These are phyloP conservation scores for Candida schatavii DNA, from an alignment of 805 yeast species.

Conservation along the genomic window DNA sequence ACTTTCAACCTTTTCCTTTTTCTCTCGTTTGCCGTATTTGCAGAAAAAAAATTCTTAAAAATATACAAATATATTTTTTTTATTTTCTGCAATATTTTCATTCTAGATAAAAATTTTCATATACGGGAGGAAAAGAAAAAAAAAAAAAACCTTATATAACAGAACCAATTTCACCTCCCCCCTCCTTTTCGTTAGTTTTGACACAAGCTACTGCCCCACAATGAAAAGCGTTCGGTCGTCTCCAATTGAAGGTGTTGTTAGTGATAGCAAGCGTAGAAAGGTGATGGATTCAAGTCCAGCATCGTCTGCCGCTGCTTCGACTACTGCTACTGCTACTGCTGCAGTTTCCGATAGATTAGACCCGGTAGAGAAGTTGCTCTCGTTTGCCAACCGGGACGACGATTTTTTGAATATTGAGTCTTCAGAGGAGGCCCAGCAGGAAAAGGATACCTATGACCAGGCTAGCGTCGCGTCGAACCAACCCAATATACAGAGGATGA, in stretches of 20 bases:
- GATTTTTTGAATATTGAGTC: slow-evolving; percentile 27
- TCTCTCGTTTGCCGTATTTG: background rate
- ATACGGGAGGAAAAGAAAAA: background rate
- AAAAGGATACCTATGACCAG: slow-evolving; percentile 9
- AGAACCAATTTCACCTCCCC: background rate
- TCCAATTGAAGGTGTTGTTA: background rate
- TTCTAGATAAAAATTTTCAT: background rate
- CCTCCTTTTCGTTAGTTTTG: background rate
- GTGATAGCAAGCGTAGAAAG: slow-evolving; percentile 4
- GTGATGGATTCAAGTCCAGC: background rate
- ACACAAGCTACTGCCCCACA: background rate
- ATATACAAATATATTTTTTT: too few relatives aligned
- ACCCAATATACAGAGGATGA: slow-evolving; percentile 33
- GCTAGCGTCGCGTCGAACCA: slow-evolving; percentile 8
- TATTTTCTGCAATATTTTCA: background rate
- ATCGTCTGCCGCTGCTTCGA: background rate
- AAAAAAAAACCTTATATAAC: background rate
- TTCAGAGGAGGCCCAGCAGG: slow-evolving; percentile 10
- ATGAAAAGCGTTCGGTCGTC: background rate
- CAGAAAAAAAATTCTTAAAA: background rate
- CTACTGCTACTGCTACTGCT: background rate
- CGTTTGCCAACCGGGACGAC: slow-evolving; percentile 31
- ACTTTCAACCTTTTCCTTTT: too few relatives aligned
- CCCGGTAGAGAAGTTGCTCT: slow-evolving; percentile 41
- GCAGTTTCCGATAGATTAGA: slow-evolving; percentile 16